Conservation (phyloP, 306 rosid species). For the Lupinus albus region DNA sequence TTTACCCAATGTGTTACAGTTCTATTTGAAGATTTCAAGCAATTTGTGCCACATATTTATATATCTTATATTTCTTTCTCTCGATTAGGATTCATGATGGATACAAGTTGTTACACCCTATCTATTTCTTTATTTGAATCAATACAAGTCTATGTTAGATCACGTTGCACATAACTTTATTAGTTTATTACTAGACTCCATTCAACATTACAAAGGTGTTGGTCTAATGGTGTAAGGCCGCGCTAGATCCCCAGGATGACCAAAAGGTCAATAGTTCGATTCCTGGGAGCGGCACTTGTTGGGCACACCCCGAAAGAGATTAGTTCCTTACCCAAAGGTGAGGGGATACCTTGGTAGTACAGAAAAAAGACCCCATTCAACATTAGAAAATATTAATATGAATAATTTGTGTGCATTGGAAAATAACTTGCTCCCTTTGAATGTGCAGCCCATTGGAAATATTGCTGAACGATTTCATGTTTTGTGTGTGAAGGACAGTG, state of each 20-base stretch:
- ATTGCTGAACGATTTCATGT: slow-evolving; percentile 89
- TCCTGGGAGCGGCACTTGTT: too few relatives aligned
- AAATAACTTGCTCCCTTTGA: slow-evolving; percentile 35
- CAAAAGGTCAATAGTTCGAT: too few relatives aligned
- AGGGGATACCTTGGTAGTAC: too few relatives aligned
- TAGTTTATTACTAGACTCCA: not conserved
- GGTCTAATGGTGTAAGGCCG: too few relatives aligned
- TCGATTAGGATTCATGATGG: slow-evolving; percentile 28
- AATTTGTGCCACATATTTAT: not conserved
- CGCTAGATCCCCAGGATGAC: too few relatives aligned
- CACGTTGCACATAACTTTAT: slow-evolving; percentile 8
- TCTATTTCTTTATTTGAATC: slow-evolving; percentile 22
- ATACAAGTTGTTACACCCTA: slow-evolving; percentile 2
- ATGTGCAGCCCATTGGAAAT: slow-evolving; percentile 93
- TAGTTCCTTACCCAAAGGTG: too few relatives aligned
- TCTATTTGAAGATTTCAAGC: slow-evolving; percentile 26
- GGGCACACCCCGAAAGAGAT: too few relatives aligned
- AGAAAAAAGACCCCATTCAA: too few relatives aligned
- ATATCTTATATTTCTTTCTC: not conserved
- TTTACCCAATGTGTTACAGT: slow-evolving; percentile 9
- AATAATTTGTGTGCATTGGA: slow-evolving; percentile 30
- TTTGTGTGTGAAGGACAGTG: slow-evolving; percentile 95
- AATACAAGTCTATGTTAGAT: slow-evolving; percentile 28
- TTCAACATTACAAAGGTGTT: slow-evolving; percentile 35
- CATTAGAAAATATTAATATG: slow-evolving; percentile 29